phyloP scores from a whole-genome alignment of 1,139 yeast genomes.

The Debaryomycetaceae sp. region DNA sequence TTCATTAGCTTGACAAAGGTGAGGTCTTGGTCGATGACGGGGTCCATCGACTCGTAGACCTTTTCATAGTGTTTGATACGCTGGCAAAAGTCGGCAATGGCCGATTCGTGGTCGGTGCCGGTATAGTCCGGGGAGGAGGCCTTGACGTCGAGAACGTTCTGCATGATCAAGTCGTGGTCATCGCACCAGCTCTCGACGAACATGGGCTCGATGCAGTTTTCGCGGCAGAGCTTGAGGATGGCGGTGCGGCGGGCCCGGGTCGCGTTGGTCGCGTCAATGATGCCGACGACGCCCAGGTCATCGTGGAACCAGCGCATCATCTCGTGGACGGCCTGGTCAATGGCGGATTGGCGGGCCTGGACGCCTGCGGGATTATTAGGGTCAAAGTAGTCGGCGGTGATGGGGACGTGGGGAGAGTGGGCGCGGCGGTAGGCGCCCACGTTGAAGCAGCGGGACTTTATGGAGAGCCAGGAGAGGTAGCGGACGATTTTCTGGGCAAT shows the following conservation, averaged over 20 bases:
- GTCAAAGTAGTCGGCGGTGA: slow-evolving; percentile 70
- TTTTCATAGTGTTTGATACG: slow-evolving; percentile 67
- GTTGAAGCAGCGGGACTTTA: slow-evolving; percentile 78
- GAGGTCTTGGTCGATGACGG: slow-evolving; percentile 45
- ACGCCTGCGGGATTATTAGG: slow-evolving; percentile 54
- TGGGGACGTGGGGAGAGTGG: slow-evolving; percentile 20
- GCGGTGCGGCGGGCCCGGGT: slow-evolving; percentile 60
- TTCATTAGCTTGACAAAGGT: slow-evolving; percentile 83
- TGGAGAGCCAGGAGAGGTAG: slow-evolving; percentile 84
- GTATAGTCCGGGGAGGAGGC: slow-evolving; percentile 80
- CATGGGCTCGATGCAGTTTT: slow-evolving; percentile 71
- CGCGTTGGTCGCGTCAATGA: slow-evolving; percentile 80
- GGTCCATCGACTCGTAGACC: slow-evolving; percentile 64
- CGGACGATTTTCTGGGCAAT: slow-evolving; percentile 79
- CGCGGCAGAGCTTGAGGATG: slow-evolving; percentile 53
- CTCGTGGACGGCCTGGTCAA: slow-evolving; percentile 62
- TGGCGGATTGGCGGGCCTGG: slow-evolving; percentile 56
- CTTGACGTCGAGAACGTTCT: slow-evolving; percentile 77
- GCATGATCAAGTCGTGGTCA: slow-evolving; percentile 64
- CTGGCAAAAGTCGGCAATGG: slow-evolving; percentile 58
- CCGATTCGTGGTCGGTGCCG: slow-evolving; percentile 61
- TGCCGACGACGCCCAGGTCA: slow-evolving; percentile 81
- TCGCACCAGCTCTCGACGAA: slow-evolving; percentile 89
- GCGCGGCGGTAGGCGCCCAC: slow-evolving; percentile 78
- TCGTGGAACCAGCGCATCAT: slow-evolving; percentile 82